Evolutionary conservation across 768 basidiomycete species (phyloP), one percentile per base, ranked within the genome.

Genomic region (Amanita muscaria): DNA sequence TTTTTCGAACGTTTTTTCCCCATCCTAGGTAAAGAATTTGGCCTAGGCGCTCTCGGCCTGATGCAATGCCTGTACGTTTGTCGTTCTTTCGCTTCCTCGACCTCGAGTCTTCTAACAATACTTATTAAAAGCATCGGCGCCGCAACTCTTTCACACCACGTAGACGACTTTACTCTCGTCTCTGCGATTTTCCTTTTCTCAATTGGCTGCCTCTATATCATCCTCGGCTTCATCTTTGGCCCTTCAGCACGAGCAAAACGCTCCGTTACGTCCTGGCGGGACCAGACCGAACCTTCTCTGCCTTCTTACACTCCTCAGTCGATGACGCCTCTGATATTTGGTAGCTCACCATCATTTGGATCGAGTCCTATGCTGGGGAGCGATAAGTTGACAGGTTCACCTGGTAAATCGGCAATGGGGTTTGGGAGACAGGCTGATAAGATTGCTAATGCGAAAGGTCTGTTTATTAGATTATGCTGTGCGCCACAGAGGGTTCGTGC

Each of bases 101-200:
- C n/a, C n/a, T n/a, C n/a, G n/a, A n/a, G n/a, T n/a, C n/a, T 29
- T 5, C 18, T 39, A 5, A 39, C 16, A n/a, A 9, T 21, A 14
- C 25, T 8, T 33, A 1, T 40, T 18, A 16, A 21, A 48, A 81
- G 80, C 38, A 80, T 85, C 46, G 80, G 80, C 7, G 82, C 82
- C 23, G 73, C 79, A 14, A 71, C 85, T 47, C 76, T 85, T 42
- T 82, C 82, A 4, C 83, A 87, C 66, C 74, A 81, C 60, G 88
- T 91, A 47, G 81, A 89, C 55, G 79, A 77, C 49, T 93, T 94
- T 68, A 80, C 89, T 16, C 86, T 93, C 57, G 90, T 90, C 50
- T 73, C 89, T 4, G 89, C 85, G 37, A 93, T 93, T 72, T 82
- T 94, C 70, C 76, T 94, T 49, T 94, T 94, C 68, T 74, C 88